phyloP scores from a whole-genome alignment of 345 rosid species.

The Gossypioides kirkii region DNA sequence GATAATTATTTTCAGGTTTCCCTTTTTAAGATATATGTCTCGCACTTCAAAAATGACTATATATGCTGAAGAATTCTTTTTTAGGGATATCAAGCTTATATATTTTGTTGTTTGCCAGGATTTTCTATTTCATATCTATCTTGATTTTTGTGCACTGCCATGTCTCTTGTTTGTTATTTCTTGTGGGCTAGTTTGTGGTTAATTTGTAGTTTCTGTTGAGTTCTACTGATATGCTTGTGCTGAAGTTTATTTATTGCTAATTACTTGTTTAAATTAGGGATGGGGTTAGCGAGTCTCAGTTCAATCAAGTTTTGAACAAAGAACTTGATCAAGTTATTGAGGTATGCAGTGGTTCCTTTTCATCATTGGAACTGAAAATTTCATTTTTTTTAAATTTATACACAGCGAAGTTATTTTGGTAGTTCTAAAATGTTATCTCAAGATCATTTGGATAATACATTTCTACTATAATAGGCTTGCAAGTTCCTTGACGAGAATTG shows the following conservation, averaged over 20 bases:
- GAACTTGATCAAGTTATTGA: slow-evolving; percentile 80
- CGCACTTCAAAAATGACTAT: too few species aligned
- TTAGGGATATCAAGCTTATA: neutral
- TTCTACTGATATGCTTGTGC: neutral
- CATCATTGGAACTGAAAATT: neutral
- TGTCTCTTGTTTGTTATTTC: neutral
- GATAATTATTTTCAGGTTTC: slow-evolving; percentile 80
- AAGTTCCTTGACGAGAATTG: slow-evolving; percentile 62
- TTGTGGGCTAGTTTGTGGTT: neutral
- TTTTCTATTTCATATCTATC: neutral
- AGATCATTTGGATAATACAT: neutral
- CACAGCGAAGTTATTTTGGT: too few species aligned
- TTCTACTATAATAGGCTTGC: slow-evolving; percentile 56
- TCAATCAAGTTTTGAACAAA: slow-evolving; percentile 74
- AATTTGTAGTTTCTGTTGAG: neutral
- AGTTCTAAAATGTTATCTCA: neutral
- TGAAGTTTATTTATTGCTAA: neutral
- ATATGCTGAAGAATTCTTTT: neutral
- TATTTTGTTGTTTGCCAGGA: neutral
- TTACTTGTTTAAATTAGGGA: slow-evolving; percentile 47
- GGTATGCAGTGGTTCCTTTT: slow-evolving; percentile 53
- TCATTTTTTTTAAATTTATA: neutral
- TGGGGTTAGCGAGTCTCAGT: slow-evolving; percentile 92
- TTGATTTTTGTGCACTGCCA: neutral
- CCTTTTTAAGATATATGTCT: neutral